Conservation (phyloP, 805 yeast genomes). For the Ascoidea asiatica region DNA sequence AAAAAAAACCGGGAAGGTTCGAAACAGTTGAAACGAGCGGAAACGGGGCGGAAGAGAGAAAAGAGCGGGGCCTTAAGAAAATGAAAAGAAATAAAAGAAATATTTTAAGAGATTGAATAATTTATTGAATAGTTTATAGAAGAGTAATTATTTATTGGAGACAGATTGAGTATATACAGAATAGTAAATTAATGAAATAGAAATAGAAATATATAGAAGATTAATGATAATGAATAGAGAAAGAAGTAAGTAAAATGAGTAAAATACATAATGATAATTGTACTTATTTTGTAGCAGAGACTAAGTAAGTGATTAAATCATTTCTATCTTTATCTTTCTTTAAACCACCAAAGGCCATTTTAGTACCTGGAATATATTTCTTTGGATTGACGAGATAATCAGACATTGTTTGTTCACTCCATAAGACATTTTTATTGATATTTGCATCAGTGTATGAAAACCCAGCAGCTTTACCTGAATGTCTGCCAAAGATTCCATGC, state of each 20-base stretch:
- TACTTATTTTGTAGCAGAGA: slow-evolving; percentile 33
- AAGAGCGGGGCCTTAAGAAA: too few relatives aligned
- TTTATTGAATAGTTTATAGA: too few relatives aligned
- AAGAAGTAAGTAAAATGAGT: background rate
- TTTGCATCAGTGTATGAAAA: slow-evolving; percentile 97
- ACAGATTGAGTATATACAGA: too few relatives aligned
- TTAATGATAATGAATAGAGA: too few relatives aligned
- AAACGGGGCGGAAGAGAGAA: too few relatives aligned
- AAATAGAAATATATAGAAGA: too few relatives aligned
- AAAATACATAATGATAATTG: background rate
- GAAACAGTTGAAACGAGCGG: too few relatives aligned
- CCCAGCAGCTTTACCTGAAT: slow-evolving; percentile 85
- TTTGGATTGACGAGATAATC: slow-evolving; percentile 98
- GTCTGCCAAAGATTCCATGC: slow-evolving; percentile 88
- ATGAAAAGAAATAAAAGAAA: too few relatives aligned
- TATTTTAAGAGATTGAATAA: too few relatives aligned
- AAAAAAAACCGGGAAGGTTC: too few relatives aligned
- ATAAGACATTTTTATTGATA: slow-evolving; percentile 84
- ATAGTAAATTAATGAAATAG: too few relatives aligned
- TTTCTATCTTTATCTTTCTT: slow-evolving; percentile 99
- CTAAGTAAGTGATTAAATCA: slow-evolving; percentile 84
- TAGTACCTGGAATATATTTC: slow-evolving; percentile 99
- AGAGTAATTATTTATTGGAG: too few relatives aligned
- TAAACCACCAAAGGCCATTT: slow-evolving; percentile 99
- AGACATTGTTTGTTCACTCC: slow-evolving; percentile 81